A percentile compares a stretch with the other conserved stretches of the same genome.
Conservation (phyloP, 2,329 filamentous ascomycete genomes). For the Aspergillus udagawae region DNA sequence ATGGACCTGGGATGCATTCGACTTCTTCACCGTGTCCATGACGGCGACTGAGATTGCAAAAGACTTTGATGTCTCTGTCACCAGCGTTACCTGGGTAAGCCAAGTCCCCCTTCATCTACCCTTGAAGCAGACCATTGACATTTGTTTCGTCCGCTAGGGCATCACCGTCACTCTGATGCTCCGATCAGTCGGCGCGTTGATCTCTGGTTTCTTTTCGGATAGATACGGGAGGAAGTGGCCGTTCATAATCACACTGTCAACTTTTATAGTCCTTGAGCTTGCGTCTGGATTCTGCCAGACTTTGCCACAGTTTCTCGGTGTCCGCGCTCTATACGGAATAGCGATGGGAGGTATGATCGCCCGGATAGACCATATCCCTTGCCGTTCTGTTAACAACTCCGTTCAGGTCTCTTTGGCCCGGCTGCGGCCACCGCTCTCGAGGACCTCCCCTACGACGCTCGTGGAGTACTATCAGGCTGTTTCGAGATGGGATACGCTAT, state of each 20-base stretch:
- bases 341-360: neutral
- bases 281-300: neutral
- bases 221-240: too few relatives aligned
- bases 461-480: neutral
- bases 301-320: neutral
- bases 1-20: slow-evolving; percentile 62
- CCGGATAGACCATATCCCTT: neutral
- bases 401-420: neutral
- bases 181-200: too few relatives aligned
- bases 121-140: too few relatives aligned
- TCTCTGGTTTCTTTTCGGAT: too few relatives aligned
- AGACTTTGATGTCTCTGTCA: neutral
- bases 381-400: neutral
- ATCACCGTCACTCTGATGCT: too few relatives aligned
- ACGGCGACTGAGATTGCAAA: neutral
- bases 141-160: too few relatives aligned
- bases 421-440: neutral
- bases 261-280: too few relatives aligned
- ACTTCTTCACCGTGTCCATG: slow-evolving; percentile 61
- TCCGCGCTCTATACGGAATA: neutral
- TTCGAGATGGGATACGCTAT: neutral
- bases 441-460: neutral
- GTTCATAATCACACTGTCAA: too few relatives aligned
- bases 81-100: too few relatives aligned
- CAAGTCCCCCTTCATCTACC: too few relatives aligned